Evolutionary conservation across 257 asterid species (phyloP), one percentile per base, ranked within the genome.

Genomic region (Plantago elongata): DNA sequence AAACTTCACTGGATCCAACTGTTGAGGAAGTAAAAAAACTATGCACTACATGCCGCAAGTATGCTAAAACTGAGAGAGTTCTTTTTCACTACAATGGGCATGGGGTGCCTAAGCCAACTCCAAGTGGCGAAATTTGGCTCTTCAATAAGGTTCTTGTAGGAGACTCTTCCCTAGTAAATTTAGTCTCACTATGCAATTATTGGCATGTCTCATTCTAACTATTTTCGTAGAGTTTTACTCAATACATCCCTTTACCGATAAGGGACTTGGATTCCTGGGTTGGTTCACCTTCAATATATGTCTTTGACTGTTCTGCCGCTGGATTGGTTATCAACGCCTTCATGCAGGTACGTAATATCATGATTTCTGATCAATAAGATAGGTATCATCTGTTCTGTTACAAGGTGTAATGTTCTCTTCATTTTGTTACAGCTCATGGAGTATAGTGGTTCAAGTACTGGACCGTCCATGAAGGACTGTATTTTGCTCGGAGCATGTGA

Each of bases 271-370:
- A 93, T 81, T 85, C 95, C 61, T 93, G 99, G 99, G 73, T 93
- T 87, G 83, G 79, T 80, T 87, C 97, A 9, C 99, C 99, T 13
- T 93, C 99, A 10, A 89, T 89, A 71, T 93, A 89, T 75, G 99
- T 89, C 59, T 89, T 93, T 78, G 99, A 93, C 74, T 93, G 97
- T 88, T 89, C 99, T 60, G 97, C 99, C 40, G 99, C 99, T 63
- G 99, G 97, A 70, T 70, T 85, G 80, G 81, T 93, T 79, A 83
- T 93, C 70, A 89, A 75, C 69, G 88, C 96, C 70, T 93, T 93
- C 77, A 77, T 79, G 48, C 90, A 86, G 90, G 99, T 89, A 73
- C 58, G 44, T 22, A 46, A 43, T 38, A 61, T 30, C 51, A 52
- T 34, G 17, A 43, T 38, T 44, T 42, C 45, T n/a, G 51, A 51